These are phyloP conservation scores for Hippophae gyantsensis DNA, from an alignment of 306 rosid genomes.

Conservation along the genomic window DNA sequence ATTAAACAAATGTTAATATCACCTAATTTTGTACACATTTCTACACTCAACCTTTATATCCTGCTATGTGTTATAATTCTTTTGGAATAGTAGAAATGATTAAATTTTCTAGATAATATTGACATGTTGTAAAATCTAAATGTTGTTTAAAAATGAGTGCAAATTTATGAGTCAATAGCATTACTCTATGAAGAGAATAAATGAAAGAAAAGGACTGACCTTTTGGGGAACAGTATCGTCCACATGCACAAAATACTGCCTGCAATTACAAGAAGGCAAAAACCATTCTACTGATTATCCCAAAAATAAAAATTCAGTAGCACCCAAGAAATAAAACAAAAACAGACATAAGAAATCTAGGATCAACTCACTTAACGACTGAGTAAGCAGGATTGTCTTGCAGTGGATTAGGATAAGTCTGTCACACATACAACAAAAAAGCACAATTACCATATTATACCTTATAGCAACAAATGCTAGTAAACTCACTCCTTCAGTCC, in stretches of 20 bases:
- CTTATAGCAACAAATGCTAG: neutral
- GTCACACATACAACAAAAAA: constrained; percentile 20
- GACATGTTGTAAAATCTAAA: no score
- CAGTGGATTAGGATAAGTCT: constrained; percentile 80
- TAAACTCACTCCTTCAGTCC: neutral
- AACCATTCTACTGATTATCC: neutral
- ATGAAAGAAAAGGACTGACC: constrained; percentile 30
- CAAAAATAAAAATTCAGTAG: neutral
- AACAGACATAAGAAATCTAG: neutral
- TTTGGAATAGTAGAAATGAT: no score
- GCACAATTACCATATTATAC: neutral
- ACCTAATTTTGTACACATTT: no score
- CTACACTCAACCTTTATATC: no score
- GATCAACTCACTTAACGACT: constrained; percentile 63
- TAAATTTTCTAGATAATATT: no score
- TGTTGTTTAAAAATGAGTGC: no score
- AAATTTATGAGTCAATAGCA: no score
- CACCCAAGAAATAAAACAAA: neutral
- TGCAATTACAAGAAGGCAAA: constrained; percentile 25
- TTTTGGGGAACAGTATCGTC: constrained; percentile 76
- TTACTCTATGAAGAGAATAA: neutral
- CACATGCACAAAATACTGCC: constrained; percentile 87
- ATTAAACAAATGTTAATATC: no score
- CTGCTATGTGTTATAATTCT: no score
- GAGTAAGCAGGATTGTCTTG: constrained; percentile 91